phyloP scores from a whole-genome alignment of 78 protist genomes.

The Polysphondylium violaceum region DNA sequence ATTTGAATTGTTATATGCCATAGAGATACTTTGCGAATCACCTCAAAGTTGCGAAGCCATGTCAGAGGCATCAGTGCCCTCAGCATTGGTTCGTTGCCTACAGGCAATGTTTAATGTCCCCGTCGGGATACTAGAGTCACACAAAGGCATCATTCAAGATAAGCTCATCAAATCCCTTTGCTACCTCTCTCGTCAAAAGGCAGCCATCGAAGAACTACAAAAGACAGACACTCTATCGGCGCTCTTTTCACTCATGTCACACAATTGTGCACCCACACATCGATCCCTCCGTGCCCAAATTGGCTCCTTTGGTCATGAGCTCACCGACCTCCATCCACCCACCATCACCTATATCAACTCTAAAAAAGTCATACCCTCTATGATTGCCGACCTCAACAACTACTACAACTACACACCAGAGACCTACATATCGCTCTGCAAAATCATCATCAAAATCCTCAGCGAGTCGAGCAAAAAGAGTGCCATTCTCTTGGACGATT shows the following conservation, averaged over 20 bases:
- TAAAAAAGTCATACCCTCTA: slow-evolving; percentile 23
- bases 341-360: slow-evolving; percentile 67
- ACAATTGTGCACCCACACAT: slow-evolving; percentile 52
- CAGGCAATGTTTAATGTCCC: slow-evolving; percentile 56
- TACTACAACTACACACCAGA: slow-evolving; percentile 43
- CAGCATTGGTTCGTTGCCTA: slow-evolving; percentile 37
- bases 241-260: slow-evolving; percentile 40
- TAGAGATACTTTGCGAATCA: slow-evolving; percentile 56
- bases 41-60: slow-evolving; percentile 45
- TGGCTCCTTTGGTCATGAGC: slow-evolving; percentile 41
- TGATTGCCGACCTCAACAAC: slow-evolving; percentile 34
- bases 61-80: slow-evolving; percentile 64
- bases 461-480: slow-evolving; percentile 53
- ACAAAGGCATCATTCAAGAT: slow-evolving; percentile 42
- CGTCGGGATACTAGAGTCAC: not conserved
- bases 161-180: slow-evolving; percentile 61
- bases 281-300: slow-evolving; percentile 37
- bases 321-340: slow-evolving; percentile 57
- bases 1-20: slow-evolving; percentile 38
- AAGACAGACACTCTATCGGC: slow-evolving; percentile 40
- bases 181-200: slow-evolving; percentile 28
- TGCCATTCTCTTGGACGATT: slow-evolving; percentile 59
- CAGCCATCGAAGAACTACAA: slow-evolving; percentile 67
- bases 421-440: slow-evolving; percentile 25
- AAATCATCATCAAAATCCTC: slow-evolving; percentile 54